Percentiles rank a stretch among this genome's conserved stretches.
phyloP scores from a whole-genome alignment of 225 moss, liverwort and hornwort species.

The Sphagnum contortum region DNA sequence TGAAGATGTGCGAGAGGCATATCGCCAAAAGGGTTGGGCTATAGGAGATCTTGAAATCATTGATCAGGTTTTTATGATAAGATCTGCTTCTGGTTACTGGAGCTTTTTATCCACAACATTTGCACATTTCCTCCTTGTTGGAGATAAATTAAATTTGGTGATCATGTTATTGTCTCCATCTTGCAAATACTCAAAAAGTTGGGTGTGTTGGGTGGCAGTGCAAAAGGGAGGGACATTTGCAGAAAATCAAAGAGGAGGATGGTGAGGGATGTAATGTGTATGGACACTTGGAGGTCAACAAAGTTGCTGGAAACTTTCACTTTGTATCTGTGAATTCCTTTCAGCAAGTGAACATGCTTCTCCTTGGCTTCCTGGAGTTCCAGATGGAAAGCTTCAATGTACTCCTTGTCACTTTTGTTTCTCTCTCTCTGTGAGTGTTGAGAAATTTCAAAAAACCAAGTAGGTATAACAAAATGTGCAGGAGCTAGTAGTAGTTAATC shows the following conservation, averaged over 20 bases:
- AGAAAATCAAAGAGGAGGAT: conserved; percentile 90
- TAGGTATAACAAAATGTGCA: no score
- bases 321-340: conserved; percentile 96
- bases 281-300: conserved; percentile 96
- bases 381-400: conserved; percentile 82
- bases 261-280: conserved; percentile 97
- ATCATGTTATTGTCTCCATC: no score
- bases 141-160: no score
- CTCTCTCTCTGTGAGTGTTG: no score
- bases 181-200: no score
- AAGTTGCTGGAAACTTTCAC: conserved; percentile 98
- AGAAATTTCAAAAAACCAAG: no score
- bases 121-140: no score
- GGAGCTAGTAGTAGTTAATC: no score
- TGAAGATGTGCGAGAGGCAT: conserved; percentile 98
- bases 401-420: no score
- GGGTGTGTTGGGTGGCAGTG: conserved; percentile 36
- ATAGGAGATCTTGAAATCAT: conserved; percentile 71
- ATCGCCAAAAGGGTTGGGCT: conserved; percentile 95
- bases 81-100: no score
- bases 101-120: no score
- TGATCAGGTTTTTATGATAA: conserved; percentile 42
- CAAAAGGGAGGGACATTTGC: conserved; percentile 89
- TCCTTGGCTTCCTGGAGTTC: conserved; percentile 80
- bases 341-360: conserved; percentile 93